Base-by-base conservation (phyloP, 768 basidiomycete species). In the Trametes cinnabarina region DNA sequence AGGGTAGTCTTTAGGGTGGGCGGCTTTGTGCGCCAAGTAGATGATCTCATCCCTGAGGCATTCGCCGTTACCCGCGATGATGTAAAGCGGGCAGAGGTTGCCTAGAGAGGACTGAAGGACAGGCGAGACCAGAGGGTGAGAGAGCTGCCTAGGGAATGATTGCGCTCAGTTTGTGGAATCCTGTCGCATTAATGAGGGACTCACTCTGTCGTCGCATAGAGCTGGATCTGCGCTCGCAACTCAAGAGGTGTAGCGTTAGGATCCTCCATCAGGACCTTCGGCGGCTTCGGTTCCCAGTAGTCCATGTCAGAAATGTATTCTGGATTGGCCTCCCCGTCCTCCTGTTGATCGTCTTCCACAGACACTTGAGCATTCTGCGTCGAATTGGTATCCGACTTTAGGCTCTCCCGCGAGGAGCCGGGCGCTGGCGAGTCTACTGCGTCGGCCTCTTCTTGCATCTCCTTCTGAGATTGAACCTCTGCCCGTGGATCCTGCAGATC, bases 11-110 rank as follows among this genome's bases (percentile, higher is more conserved):
- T 78, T 73, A 0, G 90, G 92, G 66, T 86, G 74, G 1, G 92
- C 89, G 4, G 90, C 90, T 63, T 88, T 87, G 69, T 93, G 91
- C 0, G 91, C 90, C 59, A 86, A 63, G 65, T 87, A 90, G 7
- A 92, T 76, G 26, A 89, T 84, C 70, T 92, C 90, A 68, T 94
- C 91, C 19, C 89, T 72, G 34, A 92, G 69, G 1, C 89, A 83
- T 68, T 92, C 91, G 12, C 83, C 84, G 60, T 91, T 81, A 0
- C 90, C 88, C 2, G 82, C 82, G 23, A 89, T 70, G 57, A 93
- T 82, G 63, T 88, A 86, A 12, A 93, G 69, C 8, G 90, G 90
- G 1, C 87, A 87, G 0, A 94, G 76, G 41, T 90, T 86, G 0
- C 88, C 88, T 4, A 92, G 71, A 25, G 88, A 89, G 2, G 85